A percentile compares a stretch with the other conserved stretches of the same genome.
phyloP scores from a whole-genome alignment of 768 basidiomycete genomes.

The Boletus bicolor region DNA sequence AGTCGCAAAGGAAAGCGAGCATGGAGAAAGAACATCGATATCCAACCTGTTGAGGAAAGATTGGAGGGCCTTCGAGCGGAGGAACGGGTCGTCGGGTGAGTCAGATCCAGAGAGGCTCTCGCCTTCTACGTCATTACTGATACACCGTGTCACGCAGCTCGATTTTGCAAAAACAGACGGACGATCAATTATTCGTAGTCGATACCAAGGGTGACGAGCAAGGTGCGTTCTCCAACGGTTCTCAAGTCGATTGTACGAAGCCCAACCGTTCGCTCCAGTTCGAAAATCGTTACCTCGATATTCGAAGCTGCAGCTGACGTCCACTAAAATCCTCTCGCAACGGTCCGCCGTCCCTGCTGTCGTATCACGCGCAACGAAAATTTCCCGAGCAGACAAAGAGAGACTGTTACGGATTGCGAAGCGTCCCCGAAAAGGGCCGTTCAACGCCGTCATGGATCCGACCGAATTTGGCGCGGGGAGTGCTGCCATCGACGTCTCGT shows the following conservation, averaged over 20 bases:
- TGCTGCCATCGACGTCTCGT: conserved; percentile 58
- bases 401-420: conserved; percentile 75
- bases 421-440: conserved; percentile 65
- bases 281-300: conserved; percentile 56
- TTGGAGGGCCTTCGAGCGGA: conserved; percentile 78
- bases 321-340: conserved; percentile 76
- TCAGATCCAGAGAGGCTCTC: background rate
- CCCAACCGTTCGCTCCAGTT: conserved; percentile 36
- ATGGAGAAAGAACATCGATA: conserved; percentile 92
- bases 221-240: conserved; percentile 37
- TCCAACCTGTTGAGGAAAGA: conserved; percentile 72
- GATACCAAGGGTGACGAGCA: conserved; percentile 78
- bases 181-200: conserved; percentile 75
- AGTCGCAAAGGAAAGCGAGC: conserved; percentile 89
- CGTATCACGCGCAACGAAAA: conserved; percentile 46
- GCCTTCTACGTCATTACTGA: background rate
- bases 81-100: conserved; percentile 77
- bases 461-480: conserved; percentile 65
- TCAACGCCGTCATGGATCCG: conserved; percentile 68
- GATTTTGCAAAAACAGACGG: conserved; percentile 59
- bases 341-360: conserved; percentile 89
- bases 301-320: conserved; percentile 53
- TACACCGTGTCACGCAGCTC: conserved; percentile 39
- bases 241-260: background rate
- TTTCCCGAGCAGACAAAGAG: conserved; percentile 71